Evolutionary conservation across 2,329 filamentous ascomycete genomes (phyloP).

Genomic region (Aspergillus chevalieri): DNA sequence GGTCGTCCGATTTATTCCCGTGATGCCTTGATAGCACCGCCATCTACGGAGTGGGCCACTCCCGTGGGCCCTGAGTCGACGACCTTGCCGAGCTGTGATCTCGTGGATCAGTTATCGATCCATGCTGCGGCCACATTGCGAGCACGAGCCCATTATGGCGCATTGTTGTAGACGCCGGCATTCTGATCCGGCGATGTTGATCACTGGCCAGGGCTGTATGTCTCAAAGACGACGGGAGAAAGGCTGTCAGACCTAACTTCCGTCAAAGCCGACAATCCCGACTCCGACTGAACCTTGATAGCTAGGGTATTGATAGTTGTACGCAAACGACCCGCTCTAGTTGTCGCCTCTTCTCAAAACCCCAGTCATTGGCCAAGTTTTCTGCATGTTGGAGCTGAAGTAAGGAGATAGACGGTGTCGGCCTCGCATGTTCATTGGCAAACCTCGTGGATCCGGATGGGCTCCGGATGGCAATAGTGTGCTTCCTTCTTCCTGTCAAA

Average conservation of each 20-base stretch:
- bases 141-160: too few species aligned
- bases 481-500: not conserved
- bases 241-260: not conserved
- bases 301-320: too few species aligned
- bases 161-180: not conserved
- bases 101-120: not conserved
- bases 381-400: constrained; percentile 6
- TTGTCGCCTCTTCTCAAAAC: too few species aligned
- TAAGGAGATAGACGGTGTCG: constrained; percentile 6
- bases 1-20: not conserved
- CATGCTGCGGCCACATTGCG: too few species aligned
- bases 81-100: not conserved
- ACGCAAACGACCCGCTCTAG: too few species aligned
- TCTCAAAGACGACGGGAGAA: too few species aligned
- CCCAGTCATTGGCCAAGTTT: too few species aligned
- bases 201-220: too few species aligned
- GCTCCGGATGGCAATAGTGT: too few species aligned
- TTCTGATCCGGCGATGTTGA: not conserved
- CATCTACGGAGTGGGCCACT: not conserved
- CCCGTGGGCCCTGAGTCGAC: not conserved
- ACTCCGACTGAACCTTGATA: constrained; percentile 8
- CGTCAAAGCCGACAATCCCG: too few species aligned
- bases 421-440: constrained; percentile 14
- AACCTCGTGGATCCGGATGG: not conserved
- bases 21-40: not conserved